Percentiles rank a stretch among this genome's conserved stretches.
These are phyloP conservation scores for Globisporangium camurandrum DNA, from an alignment of 352 stramenopile species.

Conservation along the genomic window DNA sequence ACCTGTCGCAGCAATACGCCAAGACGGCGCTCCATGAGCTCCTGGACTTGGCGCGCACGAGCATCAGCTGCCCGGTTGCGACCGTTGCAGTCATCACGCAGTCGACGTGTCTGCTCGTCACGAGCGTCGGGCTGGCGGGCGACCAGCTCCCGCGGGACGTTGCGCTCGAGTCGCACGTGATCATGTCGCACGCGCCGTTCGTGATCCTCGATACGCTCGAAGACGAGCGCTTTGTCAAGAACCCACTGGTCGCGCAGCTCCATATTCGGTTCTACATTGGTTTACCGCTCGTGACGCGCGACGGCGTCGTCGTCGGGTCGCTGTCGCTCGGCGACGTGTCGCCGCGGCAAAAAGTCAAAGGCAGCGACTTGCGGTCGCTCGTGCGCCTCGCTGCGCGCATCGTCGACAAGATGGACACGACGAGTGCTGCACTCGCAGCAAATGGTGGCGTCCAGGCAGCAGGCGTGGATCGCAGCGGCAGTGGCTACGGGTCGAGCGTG, in stretches of 20 bases:
- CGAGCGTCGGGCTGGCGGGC: constrained; percentile 59
- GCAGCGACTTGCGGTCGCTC: constrained; percentile 58
- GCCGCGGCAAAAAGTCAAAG: constrained; percentile 53
- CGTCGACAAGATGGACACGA: constrained; percentile 64
- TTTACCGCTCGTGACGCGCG: constrained; percentile 59
- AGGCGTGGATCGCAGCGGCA: background rate
- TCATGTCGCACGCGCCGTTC: constrained; percentile 69
- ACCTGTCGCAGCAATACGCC: constrained; percentile 72
- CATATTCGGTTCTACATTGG: constrained; percentile 77
- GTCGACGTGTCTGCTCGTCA: constrained; percentile 68
- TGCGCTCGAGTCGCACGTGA: constrained; percentile 58
- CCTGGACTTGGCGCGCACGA: constrained; percentile 62
- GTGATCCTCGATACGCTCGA: constrained; percentile 66
- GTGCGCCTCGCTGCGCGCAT: constrained; percentile 60
- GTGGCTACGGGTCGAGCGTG: background rate
- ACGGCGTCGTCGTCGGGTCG: constrained; percentile 62
- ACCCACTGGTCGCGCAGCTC: constrained; percentile 61
- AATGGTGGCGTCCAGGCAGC: background rate
- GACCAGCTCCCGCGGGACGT: constrained; percentile 77
- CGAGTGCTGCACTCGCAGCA: constrained; percentile 8
- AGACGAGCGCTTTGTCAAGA: constrained; percentile 74
- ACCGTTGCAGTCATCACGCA: constrained; percentile 63
- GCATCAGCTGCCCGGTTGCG: constrained; percentile 60
- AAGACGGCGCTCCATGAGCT: constrained; percentile 66
- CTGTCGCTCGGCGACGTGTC: constrained; percentile 65